A percentile compares a stretch with the other conserved stretches of the same genome.
These are phyloP conservation scores for Ustilago bromivora DNA, from an alignment of 1,284 basidiomycete genomes.

Conservation along the genomic window DNA sequence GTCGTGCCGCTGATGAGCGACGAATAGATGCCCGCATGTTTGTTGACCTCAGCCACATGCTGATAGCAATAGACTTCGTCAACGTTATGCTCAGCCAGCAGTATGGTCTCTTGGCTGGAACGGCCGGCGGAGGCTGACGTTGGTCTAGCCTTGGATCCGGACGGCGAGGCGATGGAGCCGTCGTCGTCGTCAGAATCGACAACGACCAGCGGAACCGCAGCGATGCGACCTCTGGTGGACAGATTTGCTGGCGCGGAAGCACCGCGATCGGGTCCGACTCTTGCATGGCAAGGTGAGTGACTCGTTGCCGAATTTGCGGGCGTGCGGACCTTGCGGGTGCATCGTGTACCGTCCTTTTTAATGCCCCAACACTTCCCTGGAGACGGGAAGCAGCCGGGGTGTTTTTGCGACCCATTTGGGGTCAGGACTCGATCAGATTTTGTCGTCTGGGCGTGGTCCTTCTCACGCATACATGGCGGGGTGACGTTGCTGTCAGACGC, in stretches of 20 bases:
- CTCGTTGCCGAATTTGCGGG: background rate
- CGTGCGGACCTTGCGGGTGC: slow-evolving; percentile 30
- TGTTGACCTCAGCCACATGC: slow-evolving; percentile 56
- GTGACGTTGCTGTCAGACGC: background rate
- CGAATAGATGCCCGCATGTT: slow-evolving; percentile 42
- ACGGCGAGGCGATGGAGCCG: background rate
- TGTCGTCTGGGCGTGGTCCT: too few relatives aligned
- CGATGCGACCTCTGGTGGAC: background rate
- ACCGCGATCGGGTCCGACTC: background rate
- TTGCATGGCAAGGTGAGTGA: background rate
- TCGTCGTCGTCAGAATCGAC: slow-evolving; percentile 19
- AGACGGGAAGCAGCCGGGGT: slow-evolving; percentile 22
- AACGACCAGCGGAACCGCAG: slow-evolving; percentile 21
- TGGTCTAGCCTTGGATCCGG: background rate
- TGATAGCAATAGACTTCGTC: slow-evolving; percentile 53
- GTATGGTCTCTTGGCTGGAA: background rate
- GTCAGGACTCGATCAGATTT: background rate
- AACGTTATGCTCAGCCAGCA: slow-evolving; percentile 7
- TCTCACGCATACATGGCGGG: background rate
- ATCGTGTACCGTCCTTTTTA: slow-evolving; percentile 49
- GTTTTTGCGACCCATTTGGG: slow-evolving; percentile 18
- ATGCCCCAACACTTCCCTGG: slow-evolving; percentile 59
- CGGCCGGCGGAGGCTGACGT: background rate
- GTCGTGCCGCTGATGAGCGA: background rate
- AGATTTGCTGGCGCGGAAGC: slow-evolving; percentile 14